phyloP scores from a whole-genome alignment of 2,329 filamentous ascomycete genomes.

The Clonostachys rosea region DNA sequence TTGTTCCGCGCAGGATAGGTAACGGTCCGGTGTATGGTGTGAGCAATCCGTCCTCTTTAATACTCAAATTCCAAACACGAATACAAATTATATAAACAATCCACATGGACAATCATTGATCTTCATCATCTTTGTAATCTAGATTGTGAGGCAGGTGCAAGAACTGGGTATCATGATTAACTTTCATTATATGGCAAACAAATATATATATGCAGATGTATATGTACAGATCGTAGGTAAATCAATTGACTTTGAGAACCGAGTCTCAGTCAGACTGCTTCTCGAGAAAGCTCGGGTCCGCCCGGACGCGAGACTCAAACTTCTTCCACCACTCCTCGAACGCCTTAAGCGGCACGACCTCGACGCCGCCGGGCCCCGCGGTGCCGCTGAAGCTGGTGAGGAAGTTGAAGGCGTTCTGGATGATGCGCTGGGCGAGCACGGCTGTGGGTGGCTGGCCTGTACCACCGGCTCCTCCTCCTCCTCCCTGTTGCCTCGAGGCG shows the following conservation, averaged over 20 bases:
- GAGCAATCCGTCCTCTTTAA: not conserved
- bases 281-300: conserved; percentile 87
- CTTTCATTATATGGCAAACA: not conserved
- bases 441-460: conserved; percentile 56
- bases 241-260: not conserved
- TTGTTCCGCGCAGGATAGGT: too few species aligned
- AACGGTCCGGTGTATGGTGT: too few species aligned
- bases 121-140: too few species aligned
- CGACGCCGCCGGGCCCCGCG: conserved; percentile 57
- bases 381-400: conserved; percentile 78
- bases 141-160: too few species aligned
- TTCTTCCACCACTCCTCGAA: conserved; percentile 99
- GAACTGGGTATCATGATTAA: not conserved
- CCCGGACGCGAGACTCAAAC: conserved; percentile 82
- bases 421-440: conserved; percentile 85
- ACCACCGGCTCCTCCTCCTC: conserved; percentile 12
- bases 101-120: too few species aligned
- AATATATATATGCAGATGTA: conserved; percentile 1
- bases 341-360: conserved; percentile 88
- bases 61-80: not conserved
- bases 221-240: not conserved
- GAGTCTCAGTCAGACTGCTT: conserved; percentile 30
- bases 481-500: conserved; percentile 13
- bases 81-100: too few species aligned
- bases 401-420: conserved; percentile 97